A percentile compares a stretch with the other conserved stretches of the same genome.
These are phyloP conservation scores for Gossypioides kirkii DNA, from an alignment of 345 rosid genomes.

Conservation along the genomic window DNA sequence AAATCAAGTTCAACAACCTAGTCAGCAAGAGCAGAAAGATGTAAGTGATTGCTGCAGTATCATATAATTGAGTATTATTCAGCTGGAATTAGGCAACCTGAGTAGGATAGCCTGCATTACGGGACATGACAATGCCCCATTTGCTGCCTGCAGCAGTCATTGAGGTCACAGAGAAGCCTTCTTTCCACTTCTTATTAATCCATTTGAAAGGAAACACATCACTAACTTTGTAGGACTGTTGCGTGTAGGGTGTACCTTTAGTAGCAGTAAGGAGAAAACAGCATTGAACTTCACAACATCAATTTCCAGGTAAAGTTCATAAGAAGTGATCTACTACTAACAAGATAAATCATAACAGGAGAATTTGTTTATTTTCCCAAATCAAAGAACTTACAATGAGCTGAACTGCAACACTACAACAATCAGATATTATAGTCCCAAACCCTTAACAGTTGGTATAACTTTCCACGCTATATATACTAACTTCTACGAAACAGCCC, in stretches of 20 bases:
- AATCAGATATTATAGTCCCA: neutral
- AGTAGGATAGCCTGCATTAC: conserved; percentile 66
- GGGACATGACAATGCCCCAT: conserved; percentile 97
- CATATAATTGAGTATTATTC: neutral
- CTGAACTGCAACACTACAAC: neutral
- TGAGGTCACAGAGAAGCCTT: neutral
- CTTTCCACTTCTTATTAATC: neutral
- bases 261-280: neutral
- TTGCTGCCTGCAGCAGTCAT: conserved; percentile 32
- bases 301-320: neutral
- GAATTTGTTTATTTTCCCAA: neutral
- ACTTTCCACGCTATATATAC: neutral
- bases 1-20: conserved; percentile 95
- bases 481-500: too few species aligned
- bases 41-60: neutral
- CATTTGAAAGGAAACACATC: neutral
- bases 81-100: conserved; percentile 45
- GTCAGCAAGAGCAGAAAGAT: neutral
- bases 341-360: neutral
- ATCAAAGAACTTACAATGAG: neutral
- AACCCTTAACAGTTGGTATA: neutral
- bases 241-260: too few species aligned
- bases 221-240: neutral
- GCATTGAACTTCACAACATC: neutral
- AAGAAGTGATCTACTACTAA: neutral